phyloP scores from a whole-genome alignment of 768 basidiomycete species.

The Calvatia gigantea region DNA sequence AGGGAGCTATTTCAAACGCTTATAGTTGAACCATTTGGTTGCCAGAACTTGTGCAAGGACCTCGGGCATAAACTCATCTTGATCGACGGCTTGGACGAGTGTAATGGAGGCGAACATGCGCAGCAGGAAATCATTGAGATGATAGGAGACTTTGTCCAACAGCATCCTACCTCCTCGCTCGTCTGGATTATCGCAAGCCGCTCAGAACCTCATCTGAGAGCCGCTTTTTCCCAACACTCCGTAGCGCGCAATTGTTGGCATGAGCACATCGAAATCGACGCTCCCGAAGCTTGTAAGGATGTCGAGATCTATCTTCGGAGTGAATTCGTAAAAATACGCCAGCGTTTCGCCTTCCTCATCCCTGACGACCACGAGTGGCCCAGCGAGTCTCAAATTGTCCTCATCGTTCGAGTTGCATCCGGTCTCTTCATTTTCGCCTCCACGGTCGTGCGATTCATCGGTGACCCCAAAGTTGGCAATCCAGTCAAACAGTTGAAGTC shows the following conservation, averaged over 20 bases:
- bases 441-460: not conserved
- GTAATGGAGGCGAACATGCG: not conserved
- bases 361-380: slow-evolving; percentile 1
- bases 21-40: not conserved
- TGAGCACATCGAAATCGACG: not conserved
- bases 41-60: not conserved
- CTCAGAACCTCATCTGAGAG: not conserved
- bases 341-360: not conserved
- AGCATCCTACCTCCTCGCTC: not conserved
- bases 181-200: slow-evolving; percentile 8
- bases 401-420: not conserved
- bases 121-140: slow-evolving; percentile 1
- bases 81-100: slow-evolving; percentile 6
- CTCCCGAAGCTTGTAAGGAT: not conserved
- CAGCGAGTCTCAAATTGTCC: not conserved
- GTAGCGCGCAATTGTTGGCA: not conserved
- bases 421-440: slow-evolving; percentile 7
- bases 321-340: not conserved
- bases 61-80: not conserved
- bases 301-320: slow-evolving; percentile 3
- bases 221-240: not conserved
- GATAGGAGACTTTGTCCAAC: not conserved
- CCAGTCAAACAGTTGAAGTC: not conserved
- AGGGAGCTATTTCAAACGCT: not conserved
- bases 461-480: not conserved